phyloP scores from a whole-genome alignment of 805 yeast species.

The Wickerhamiella domercqiae region DNA sequence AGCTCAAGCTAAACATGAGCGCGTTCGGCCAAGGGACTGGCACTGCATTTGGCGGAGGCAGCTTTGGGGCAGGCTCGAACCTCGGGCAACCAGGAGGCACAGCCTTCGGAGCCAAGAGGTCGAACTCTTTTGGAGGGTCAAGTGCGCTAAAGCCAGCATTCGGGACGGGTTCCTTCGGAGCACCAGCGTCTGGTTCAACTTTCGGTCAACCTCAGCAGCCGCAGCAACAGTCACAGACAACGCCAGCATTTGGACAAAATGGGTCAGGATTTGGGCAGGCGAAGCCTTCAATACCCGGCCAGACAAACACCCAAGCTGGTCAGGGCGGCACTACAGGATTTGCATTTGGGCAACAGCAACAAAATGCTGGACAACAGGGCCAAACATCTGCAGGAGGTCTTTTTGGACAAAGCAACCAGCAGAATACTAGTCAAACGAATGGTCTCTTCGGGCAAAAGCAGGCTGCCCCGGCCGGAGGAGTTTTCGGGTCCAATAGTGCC shows the following conservation, averaged over 20 bases:
- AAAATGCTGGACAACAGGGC: slow-evolving; percentile 23
- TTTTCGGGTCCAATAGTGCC: slow-evolving; percentile 7
- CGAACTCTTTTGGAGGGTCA: background rate
- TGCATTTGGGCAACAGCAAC: background rate
- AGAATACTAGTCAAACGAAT: background rate
- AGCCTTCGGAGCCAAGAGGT: slow-evolving; percentile 3
- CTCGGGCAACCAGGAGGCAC: too few species aligned
- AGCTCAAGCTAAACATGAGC: too few species aligned
- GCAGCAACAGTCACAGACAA: slow-evolving; percentile 15
- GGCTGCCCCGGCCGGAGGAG: slow-evolving; percentile 5
- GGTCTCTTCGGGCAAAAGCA: slow-evolving; percentile 1
- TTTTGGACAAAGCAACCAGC: slow-evolving; percentile 11
- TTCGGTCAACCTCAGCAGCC: slow-evolving; percentile 11
- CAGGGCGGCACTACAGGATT: background rate
- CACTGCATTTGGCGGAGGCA: slow-evolving; percentile 1
- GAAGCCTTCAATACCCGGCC: too few species aligned
- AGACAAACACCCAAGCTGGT: too few species aligned
- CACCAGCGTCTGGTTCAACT: slow-evolving; percentile 2
- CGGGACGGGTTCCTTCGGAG: background rate
- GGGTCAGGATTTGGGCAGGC: too few species aligned
- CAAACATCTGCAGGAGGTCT: slow-evolving; percentile 8
- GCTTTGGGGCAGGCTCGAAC: too few species aligned
- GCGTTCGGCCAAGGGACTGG: slow-evolving; percentile 3
- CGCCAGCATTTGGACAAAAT: slow-evolving; percentile 16
- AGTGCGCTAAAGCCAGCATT: too few species aligned